Conservation (phyloP, 257 asterid genomes). For the Solanum okadae region DNA sequence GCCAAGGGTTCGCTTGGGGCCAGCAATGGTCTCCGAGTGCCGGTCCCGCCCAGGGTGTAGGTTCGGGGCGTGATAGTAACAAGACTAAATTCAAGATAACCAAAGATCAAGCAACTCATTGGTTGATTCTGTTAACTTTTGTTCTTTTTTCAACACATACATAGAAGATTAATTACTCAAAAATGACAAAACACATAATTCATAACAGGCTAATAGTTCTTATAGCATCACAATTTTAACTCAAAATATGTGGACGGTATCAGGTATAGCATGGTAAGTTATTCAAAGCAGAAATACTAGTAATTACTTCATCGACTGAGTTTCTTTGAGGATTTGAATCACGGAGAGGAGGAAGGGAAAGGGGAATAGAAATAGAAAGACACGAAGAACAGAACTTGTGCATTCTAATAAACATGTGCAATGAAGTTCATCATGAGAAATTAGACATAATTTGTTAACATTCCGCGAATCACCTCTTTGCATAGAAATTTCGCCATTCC, state of each 20-base stretch:
- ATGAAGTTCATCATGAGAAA: not conserved
- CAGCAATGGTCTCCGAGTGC: too few species aligned
- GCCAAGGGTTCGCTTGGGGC: too few species aligned
- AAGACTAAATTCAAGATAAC: not conserved
- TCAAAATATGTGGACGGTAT: not conserved
- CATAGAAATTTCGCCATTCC: constrained; percentile 92
- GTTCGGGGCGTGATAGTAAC: too few species aligned
- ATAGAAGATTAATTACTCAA: not conserved
- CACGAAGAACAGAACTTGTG: not conserved
- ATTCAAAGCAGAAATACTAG: not conserved
- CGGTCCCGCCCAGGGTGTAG: too few species aligned
- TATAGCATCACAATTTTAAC: not conserved
- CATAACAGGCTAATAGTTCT: not conserved
- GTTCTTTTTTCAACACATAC: not conserved
- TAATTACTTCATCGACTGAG: not conserved
- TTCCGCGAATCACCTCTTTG: constrained; percentile 43
- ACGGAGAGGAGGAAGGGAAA: not conserved
- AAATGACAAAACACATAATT: not conserved
- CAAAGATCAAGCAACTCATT: not conserved
- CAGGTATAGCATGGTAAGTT: too few species aligned
- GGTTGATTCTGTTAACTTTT: not conserved
- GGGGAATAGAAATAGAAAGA: not conserved
- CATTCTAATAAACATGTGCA: not conserved
- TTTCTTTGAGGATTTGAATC: not conserved
- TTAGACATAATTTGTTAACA: not conserved